Conservation (phyloP, 768 basidiomycete genomes). For the Tricholoma furcatifolium region DNA sequence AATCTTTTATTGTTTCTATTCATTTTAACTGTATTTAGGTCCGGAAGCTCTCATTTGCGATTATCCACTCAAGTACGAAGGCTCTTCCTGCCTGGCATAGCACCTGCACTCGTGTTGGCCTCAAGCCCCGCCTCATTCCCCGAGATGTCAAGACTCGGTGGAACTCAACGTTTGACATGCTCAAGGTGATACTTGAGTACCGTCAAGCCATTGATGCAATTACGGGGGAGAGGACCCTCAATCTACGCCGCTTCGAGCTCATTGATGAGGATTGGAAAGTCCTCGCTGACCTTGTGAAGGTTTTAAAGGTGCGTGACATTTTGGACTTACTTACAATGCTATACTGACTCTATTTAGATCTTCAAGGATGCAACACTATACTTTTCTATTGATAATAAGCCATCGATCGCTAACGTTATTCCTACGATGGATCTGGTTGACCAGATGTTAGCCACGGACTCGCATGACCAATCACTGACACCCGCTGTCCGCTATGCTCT, state of each 20-base stretch:
- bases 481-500: too few relatives aligned
- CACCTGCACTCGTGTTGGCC: not conserved
- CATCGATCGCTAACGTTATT: too few relatives aligned
- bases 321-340: too few relatives aligned
- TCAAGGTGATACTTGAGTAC: slow-evolving; percentile 6
- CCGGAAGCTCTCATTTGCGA: not conserved
- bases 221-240: slow-evolving; percentile 12
- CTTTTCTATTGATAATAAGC: too few relatives aligned
- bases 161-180: too few relatives aligned
- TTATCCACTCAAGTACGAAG: not conserved
- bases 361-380: too few relatives aligned
- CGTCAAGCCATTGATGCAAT: slow-evolving; percentile 20
- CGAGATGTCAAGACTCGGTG: too few relatives aligned
- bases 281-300: slow-evolving; percentile 14
- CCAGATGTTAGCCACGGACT: slow-evolving; percentile 13
- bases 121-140: not conserved
- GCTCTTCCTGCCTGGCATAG: not conserved
- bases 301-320: slow-evolving; percentile 7
- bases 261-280: slow-evolving; percentile 20
- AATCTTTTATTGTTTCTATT: not conserved
- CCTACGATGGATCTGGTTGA: slow-evolving; percentile 28
- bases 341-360: too few relatives aligned
- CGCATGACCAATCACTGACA: too few relatives aligned
- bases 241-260: slow-evolving; percentile 12
- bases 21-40: not conserved